Conservation (phyloP, 2,329 filamentous ascomycete species). For the Sporothrix curviconia region DNA sequence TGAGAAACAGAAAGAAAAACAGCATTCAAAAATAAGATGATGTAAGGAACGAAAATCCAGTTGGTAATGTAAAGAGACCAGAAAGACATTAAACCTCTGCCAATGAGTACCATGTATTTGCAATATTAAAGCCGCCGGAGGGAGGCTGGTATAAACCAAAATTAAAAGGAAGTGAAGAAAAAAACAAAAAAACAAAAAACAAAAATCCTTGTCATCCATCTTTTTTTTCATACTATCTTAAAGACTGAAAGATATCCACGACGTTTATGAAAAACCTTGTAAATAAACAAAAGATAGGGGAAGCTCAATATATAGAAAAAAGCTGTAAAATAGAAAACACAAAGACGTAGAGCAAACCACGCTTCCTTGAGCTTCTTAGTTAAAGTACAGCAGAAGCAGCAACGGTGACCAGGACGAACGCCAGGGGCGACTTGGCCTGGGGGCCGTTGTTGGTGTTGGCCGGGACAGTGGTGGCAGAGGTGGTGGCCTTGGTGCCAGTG, state of each 20-base stretch:
- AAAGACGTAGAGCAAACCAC: background rate
- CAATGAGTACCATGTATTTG: background rate
- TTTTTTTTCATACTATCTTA: background rate
- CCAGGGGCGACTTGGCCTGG: slow-evolving; percentile 34
- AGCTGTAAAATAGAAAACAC: no score
- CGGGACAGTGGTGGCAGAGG: slow-evolving; percentile 23
- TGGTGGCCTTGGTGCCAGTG: slow-evolving; percentile 18
- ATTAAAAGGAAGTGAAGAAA: no score
- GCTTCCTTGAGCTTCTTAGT: slow-evolving; percentile 26
- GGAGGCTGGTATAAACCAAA: background rate
- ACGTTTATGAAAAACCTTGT: background rate
- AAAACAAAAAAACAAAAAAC: background rate
- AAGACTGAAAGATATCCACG: background rate
- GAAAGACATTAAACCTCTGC: no score
- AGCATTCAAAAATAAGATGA: background rate
- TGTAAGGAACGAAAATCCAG: background rate
- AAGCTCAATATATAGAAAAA: no score
- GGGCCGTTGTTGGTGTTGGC: slow-evolving; percentile 31
- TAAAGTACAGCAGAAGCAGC: slow-evolving; percentile 37
- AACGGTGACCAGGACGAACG: slow-evolving; percentile 33
- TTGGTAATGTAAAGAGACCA: background rate
- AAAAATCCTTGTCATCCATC: background rate
- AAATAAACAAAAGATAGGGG: background rate
- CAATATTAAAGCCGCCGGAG: background rate
- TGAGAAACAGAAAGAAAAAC: background rate